Conservation (phyloP, 805 yeast genomes). For the Isabelozyma rhagii region DNA sequence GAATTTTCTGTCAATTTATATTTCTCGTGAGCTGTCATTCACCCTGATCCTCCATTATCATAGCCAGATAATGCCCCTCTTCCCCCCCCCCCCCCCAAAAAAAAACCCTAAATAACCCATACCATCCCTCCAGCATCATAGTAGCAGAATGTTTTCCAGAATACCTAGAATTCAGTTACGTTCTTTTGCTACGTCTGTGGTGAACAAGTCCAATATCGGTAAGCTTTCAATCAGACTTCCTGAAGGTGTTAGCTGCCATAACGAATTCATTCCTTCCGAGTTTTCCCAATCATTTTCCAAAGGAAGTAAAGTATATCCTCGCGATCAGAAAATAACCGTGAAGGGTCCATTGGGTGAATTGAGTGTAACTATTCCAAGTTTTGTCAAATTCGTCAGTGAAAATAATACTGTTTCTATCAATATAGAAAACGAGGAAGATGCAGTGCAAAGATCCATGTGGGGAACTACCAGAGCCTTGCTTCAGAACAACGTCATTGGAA, state of each 20-base stretch:
- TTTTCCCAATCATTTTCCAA: slow-evolving; percentile 61
- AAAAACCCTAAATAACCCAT: neutral
- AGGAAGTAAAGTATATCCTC: slow-evolving; percentile 56
- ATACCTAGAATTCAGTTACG: slow-evolving; percentile 5
- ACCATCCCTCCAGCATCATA: neutral
- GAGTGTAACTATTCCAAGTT: slow-evolving; percentile 66
- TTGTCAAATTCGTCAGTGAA: slow-evolving; percentile 46
- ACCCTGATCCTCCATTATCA: too few species aligned
- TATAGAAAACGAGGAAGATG: slow-evolving; percentile 55
- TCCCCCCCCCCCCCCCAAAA: neutral
- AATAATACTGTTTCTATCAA: slow-evolving; percentile 46
- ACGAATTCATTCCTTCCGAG: slow-evolving; percentile 47
- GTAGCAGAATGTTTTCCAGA: slow-evolving; percentile 2
- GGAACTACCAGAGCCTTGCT: slow-evolving; percentile 84
- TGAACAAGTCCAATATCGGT: slow-evolving; percentile 65
- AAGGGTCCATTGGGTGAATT: slow-evolving; percentile 78
- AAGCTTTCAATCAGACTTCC: slow-evolving; percentile 70
- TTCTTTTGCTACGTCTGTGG: slow-evolving; percentile 11
- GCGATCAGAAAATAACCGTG: slow-evolving; percentile 59
- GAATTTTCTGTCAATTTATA: neutral
- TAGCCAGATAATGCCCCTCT: too few species aligned
- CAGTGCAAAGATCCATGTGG: slow-evolving; percentile 86
- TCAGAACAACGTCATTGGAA: slow-evolving; percentile 79
- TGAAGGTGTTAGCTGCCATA: slow-evolving; percentile 51
- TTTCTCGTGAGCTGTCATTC: too few species aligned